A percentile compares a stretch with the other conserved stretches of the same genome.
phyloP scores from a whole-genome alignment of 2,329 filamentous ascomycete species.

The Boeremia exigua region DNA sequence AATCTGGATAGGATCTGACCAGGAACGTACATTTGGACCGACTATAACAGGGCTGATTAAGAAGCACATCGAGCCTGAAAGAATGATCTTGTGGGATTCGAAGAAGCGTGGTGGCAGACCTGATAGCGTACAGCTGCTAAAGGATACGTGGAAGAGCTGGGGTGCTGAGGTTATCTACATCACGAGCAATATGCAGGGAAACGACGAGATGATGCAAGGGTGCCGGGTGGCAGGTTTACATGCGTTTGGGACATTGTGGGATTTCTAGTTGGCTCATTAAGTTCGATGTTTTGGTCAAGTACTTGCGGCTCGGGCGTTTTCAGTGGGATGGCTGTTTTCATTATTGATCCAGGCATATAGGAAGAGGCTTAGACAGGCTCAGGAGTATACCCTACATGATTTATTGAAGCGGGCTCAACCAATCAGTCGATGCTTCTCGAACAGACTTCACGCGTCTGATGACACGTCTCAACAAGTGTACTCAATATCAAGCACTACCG shows the following conservation, averaged over 20 bases:
- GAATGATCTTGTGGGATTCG: conserved; percentile 48
- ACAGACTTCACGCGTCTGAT: no score
- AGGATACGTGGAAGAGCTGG: conserved; percentile 43
- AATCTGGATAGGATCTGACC: conserved; percentile 47
- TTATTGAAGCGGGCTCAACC: no score
- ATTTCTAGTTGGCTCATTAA: conserved; percentile 28
- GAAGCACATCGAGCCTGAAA: conserved; percentile 43
- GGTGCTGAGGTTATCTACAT: conserved; percentile 47
- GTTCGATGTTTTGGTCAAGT: neutral
- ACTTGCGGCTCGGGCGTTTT: neutral
- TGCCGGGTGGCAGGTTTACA: conserved; percentile 40
- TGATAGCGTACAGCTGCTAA: conserved; percentile 41
- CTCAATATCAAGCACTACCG: conserved; percentile 43
- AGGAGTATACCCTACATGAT: neutral
- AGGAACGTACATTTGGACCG: conserved; percentile 44
- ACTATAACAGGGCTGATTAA: conserved; percentile 42
- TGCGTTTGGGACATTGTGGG: conserved; percentile 46
- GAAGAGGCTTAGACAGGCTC: neutral
- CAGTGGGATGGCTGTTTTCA: neutral
- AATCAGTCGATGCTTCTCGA: no score
- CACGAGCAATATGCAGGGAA: conserved; percentile 44
- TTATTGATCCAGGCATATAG: neutral
- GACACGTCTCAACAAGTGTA: conserved; percentile 41
- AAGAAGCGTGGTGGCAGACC: conserved; percentile 45
- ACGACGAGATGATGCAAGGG: conserved; percentile 48